These are phyloP conservation scores for Trematosphaeria pertusa DNA, from an alignment of 2,329 filamentous ascomycete genomes.

Conservation along the genomic window DNA sequence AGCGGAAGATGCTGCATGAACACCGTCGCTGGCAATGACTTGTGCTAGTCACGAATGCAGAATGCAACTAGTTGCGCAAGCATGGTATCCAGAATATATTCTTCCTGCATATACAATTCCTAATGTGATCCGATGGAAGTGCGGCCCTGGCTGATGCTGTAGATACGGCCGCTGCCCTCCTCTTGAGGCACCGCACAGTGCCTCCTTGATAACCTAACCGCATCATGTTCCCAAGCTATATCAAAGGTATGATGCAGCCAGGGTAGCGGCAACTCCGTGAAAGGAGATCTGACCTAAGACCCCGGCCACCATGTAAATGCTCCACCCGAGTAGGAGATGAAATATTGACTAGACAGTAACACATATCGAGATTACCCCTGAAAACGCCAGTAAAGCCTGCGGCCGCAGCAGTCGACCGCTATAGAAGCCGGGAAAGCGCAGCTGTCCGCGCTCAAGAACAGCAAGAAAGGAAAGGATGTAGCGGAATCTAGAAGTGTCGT, in stretches of 20 bases:
- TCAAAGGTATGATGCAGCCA: constrained; percentile 3
- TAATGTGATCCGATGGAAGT: too few species aligned
- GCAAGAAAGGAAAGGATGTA: not conserved
- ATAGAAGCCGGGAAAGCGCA: not conserved
- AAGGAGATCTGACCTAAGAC: constrained; percentile 6
- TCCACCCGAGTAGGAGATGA: not conserved
- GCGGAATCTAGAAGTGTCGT: constrained; percentile 8
- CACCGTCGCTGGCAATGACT: too few species aligned
- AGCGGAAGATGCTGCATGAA: too few species aligned
- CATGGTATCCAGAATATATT: too few species aligned
- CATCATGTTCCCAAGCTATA: constrained; percentile 3
- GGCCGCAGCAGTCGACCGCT: not conserved
- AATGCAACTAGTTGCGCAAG: too few species aligned
- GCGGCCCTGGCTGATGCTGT: too few species aligned
- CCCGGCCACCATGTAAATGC: constrained; percentile 6
- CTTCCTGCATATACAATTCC: too few species aligned
- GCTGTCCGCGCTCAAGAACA: not conserved
- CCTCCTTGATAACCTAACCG: too few species aligned
- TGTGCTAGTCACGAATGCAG: too few species aligned
- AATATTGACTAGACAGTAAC: constrained; percentile 6
- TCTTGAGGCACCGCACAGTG: too few species aligned
- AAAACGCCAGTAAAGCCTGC: constrained; percentile 3
- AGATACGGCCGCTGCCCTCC: too few species aligned
- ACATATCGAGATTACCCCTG: not conserved
- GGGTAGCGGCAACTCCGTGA: constrained; percentile 6